Evolutionary conservation across 164 flowering plant genomes (phyloP), one percentile per base, ranked within the genome.

Genomic region (Nelumbo lutea): DNA sequence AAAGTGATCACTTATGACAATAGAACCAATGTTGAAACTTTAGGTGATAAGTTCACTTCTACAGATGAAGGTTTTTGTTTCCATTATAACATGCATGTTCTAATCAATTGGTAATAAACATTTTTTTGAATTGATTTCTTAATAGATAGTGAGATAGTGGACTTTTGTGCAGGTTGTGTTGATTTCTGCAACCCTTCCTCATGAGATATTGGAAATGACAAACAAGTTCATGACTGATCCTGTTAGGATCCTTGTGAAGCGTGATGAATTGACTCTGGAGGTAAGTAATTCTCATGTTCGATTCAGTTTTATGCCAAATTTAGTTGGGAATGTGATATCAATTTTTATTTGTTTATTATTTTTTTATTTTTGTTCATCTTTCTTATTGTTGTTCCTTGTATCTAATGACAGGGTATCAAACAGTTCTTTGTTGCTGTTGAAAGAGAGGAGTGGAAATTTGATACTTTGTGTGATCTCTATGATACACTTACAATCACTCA

Each of bases 231-330:
- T 95, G 98, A 90, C 97, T 2, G 98, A 95, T 77, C 98, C 98
- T 68, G 87, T 95, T 9, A 88, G 87, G 77, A 91, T 94, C 65
- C 96, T 94, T 74, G 98, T 94, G 66, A 95, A 95, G 77, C 98
- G 98, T 90, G 98, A 95, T 92, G 98, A 95, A 64, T 81, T 95
- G 87, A 95, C 97, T 10, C 77, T 95, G 71, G 98, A 95, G 96
- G 98, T 88, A 79, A 61, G 64, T 62, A 40, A 6, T 47, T 7
- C 45, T 48, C 11, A 10, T 69, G 11, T 65, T 11, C 15, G 15
- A 6, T 43, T 65, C 42, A 27, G 27, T 9, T 60, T 44, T 50
- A 27, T 59, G 13, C 10, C 6, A 3, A 3, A 47, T 38, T 46
- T 14, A 45, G 41, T 9, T 14, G 13, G 6, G 3, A 42, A 27